These are phyloP conservation scores for Sugiyamaella valdiviana DNA, from an alignment of 805 yeast genomes.

Conservation along the genomic window DNA sequence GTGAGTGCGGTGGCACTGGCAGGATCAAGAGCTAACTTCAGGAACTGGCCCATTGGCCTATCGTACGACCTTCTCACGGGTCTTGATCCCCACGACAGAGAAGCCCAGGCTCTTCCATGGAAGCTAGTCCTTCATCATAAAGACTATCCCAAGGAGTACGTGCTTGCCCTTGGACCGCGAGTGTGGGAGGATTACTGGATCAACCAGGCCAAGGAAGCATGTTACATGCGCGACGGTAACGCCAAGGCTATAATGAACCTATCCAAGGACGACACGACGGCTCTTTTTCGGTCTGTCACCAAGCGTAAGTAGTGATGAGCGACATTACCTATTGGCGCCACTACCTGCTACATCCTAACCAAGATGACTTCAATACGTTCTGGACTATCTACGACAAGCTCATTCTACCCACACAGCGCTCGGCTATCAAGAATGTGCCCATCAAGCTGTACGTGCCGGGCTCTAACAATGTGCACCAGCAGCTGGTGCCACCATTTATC, in stretches of 20 bases:
- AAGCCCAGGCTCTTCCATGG: constrained; percentile 38
- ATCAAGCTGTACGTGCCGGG: constrained; percentile 32
- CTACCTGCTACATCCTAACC: constrained; percentile 14
- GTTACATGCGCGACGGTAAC: constrained; percentile 68
- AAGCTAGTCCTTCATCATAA: constrained; percentile 39
- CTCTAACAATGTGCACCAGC: constrained; percentile 34
- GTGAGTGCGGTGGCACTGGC: constrained; percentile 28
- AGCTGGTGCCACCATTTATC: constrained; percentile 24
- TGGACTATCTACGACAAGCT: constrained; percentile 26
- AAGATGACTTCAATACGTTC: constrained; percentile 22
- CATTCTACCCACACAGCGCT: constrained; percentile 20
- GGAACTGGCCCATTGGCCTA: constrained; percentile 65
- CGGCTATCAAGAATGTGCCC: constrained; percentile 26
- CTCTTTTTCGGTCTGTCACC: constrained; percentile 50
- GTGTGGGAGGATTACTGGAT: constrained; percentile 51
- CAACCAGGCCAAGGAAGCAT: constrained; percentile 77
- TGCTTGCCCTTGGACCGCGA: constrained; percentile 36
- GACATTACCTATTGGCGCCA: too few species aligned
- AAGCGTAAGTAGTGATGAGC: constrained; percentile 12
- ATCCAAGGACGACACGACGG: constrained; percentile 52
- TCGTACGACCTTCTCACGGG: constrained; percentile 50
- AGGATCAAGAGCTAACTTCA: constrained; percentile 7
- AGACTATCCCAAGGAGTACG: constrained; percentile 39
- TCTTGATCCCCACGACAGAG: constrained; percentile 29
- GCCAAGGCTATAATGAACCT: constrained; percentile 75